Evolutionary conservation across 116 monocot genomes (phyloP), one percentile per base, ranked within the genome.

Genomic region (Cymodocea nodosa): DNA sequence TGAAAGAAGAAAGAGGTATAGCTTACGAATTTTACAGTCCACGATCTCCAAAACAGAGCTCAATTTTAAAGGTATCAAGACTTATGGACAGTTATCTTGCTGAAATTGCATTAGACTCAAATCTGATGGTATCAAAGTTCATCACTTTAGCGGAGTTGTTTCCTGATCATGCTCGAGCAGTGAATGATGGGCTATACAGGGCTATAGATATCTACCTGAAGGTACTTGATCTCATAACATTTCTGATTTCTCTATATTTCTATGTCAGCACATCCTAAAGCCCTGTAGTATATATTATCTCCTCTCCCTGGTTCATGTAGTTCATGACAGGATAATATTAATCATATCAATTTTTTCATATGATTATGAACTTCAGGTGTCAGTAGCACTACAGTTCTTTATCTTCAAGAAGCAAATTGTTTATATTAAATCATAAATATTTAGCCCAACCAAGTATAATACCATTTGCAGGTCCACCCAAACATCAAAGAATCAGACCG

Each of bases 141-240:
- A 91, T 88, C 6, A 65, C 74, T 7, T 62, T 97, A 12, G 85
- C 84, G 12, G 97, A 91, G 72, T 62, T 91, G 3, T 76, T 97
- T 22, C 91, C 97, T 0, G 92, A 91, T 70, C 85, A 97, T 71
- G 88, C 88, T 35, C 76, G 88, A 17, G 69, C 82, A 5, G 80
- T 85, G 16, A 81, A 73, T 53, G 97, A 97, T 76, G 91, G 92
- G 4, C 68, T 91, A 20, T 97, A 97, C 50, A 77, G 91, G 68
- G 83, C 97, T 15, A 83, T 85, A 5, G 91, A 97, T 62, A 83
- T 97, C 80, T 97, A 91, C 76, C 72, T 97, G 9, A 97, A 97
- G 92, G 97, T 91, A 76, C 50, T 6, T 25, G 6, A 54, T 54
- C 54, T 54, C 54, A 54, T n/a, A 3, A 4, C 0, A n/a, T 54